These are phyloP conservation scores for Moricandia arvensis DNA, from an alignment of 345 rosid genomes.

Conservation along the genomic window DNA sequence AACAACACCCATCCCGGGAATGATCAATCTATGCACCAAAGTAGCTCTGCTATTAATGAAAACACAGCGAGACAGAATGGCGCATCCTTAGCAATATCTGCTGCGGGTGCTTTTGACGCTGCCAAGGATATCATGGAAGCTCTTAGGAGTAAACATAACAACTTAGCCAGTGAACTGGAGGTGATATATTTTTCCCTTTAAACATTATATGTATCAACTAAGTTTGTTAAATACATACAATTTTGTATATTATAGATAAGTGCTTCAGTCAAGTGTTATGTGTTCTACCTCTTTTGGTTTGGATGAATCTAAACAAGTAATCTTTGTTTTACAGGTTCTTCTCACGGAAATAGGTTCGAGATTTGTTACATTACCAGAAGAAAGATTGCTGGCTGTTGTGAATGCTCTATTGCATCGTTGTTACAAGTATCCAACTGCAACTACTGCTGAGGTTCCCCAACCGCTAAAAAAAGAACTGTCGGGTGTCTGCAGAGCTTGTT, in stretches of 20 bases:
- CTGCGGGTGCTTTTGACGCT: conserved; percentile 91
- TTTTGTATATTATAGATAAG: conserved; percentile 1
- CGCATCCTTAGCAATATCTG: conserved; percentile 69
- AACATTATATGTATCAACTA: background rate
- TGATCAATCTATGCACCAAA: conserved; percentile 79
- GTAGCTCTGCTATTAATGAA: conserved; percentile 56
- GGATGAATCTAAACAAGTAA: conserved; percentile 14
- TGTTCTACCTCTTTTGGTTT: conserved; percentile 12
- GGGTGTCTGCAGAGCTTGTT: conserved; percentile 98
- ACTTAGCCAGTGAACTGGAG: conserved; percentile 97
- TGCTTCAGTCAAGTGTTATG: background rate
- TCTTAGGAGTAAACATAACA: conserved; percentile 90
- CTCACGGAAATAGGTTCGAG: conserved; percentile 97
- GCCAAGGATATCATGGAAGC: conserved; percentile 99
- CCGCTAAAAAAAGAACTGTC: conserved; percentile 98
- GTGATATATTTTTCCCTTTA: conserved; percentile 38
- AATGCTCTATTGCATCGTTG: conserved; percentile 97
- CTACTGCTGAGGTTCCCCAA: conserved; percentile 97
- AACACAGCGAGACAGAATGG: conserved; percentile 65
- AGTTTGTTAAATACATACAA: background rate
- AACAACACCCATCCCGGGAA: conserved; percentile 55
- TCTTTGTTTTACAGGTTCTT: conserved; percentile 60
- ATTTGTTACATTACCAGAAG: conserved; percentile 95
- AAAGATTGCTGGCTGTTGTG: conserved; percentile 95
- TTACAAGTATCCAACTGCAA: conserved; percentile 97